Percentiles rank a stretch among this genome's conserved stretches.
These are phyloP conservation scores for Pichia sp. DNA, from an alignment of 1,139 yeast genomes.

Conservation along the genomic window DNA sequence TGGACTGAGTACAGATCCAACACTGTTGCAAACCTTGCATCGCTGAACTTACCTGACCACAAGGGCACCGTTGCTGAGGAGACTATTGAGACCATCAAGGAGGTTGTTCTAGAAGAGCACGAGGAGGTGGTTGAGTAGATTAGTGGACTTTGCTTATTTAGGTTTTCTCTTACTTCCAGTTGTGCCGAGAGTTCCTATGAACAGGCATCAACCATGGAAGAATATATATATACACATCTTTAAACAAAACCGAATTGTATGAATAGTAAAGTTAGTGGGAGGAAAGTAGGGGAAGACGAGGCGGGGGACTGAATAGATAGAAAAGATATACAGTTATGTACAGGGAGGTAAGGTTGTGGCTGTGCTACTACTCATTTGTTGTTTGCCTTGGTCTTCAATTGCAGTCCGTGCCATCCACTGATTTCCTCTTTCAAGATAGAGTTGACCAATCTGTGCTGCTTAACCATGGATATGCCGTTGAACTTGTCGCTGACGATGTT, in stretches of 20 bases:
- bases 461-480: constrained; percentile 76
- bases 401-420: constrained; percentile 91
- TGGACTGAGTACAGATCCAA: constrained; percentile 78
- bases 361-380: neutral
- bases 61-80: constrained; percentile 48
- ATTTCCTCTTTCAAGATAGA: constrained; percentile 79
- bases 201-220: neutral
- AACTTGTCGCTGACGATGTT: constrained; percentile 68
- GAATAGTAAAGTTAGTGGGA: neutral
- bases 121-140: constrained; percentile 64
- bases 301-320: neutral
- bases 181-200: no score
- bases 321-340: neutral
- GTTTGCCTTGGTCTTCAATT: constrained; percentile 62
- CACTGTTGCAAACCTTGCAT: constrained; percentile 47
- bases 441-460: constrained; percentile 90
- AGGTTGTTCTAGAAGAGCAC: constrained; percentile 65
- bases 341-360: neutral
- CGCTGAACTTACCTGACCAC: constrained; percentile 37
- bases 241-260: neutral
- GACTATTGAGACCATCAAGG: constrained; percentile 62
- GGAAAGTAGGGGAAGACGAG: neutral
- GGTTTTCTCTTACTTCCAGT: no score
- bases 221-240: neutral
- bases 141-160: constrained; percentile 24